Base-by-base conservation (phyloP, 805 yeast genomes). In the Nakazawaea ernobii region DNA sequence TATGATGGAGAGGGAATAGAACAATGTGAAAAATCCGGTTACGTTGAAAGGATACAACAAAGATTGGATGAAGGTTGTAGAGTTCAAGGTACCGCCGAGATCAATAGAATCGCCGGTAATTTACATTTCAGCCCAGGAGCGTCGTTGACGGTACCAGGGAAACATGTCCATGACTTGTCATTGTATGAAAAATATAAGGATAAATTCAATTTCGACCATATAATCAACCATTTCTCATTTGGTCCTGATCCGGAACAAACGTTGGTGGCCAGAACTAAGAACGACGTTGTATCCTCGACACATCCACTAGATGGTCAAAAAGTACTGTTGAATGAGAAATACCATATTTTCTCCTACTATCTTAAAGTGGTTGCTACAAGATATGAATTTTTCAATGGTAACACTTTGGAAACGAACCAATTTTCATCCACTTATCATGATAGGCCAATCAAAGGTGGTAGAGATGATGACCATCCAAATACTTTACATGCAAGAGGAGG, bases 101-200 rank as follows among this genome's bases (percentile, higher is more conserved):
- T 94, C 59, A 87, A 87, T 65, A 80, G 95, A 67, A 85, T 94
- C 39, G 82, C 85, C 20, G 99, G 99, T 42, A 86, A 88, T 59
- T 68, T 94, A 53, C 98, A 94, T 69, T 90, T 94, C 73, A 97
- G 97, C 1, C 98, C 99, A 4, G 99, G 99, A 36, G 80, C 85
- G 26, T 81, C 95, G 1, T 74, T 72, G 57, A 77, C 82, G 35
- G 63, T 67, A 49, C 65, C 68, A 8, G 80, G 79, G 14, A 74
- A 75, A 43, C 99, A 94, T 63, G 73, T 79, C 50, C 99, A 94
- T 68, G 99, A 94, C 60, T 65, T 86, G 46, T 84, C 96, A 7
- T 71, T 88, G 45, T 94, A 77, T 66, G 68, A 69, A 29, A 71
- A 79, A 53, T 71, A 74, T 51, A 64, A 65, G 1, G 75, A 74